phyloP scores from a whole-genome alignment of 78 protist species.

The Isochrysis galbana region DNA sequence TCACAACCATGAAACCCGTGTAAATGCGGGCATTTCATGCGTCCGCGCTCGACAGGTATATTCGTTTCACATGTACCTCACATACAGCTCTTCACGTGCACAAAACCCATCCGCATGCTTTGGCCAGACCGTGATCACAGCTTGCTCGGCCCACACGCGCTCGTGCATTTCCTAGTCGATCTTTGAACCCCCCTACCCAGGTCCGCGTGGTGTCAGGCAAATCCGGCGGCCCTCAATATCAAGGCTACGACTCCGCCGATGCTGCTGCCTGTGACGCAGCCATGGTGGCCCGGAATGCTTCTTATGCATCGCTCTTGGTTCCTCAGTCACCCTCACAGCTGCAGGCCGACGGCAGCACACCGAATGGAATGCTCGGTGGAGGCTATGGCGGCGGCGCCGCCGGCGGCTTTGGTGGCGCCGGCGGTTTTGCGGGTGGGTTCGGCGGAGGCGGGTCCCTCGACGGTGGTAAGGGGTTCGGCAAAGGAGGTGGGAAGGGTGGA shows the following conservation, averaged over 20 bases:
- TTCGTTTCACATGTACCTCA: too few species aligned
- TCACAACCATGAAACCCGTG: conserved; percentile 19
- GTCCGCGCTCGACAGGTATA: conserved; percentile 52
- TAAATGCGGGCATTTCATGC: conserved; percentile 50
- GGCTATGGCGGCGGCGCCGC: neutral
- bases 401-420: neutral
- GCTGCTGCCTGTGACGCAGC: too few species aligned
- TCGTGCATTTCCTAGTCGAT: too few species aligned
- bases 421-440: neutral
- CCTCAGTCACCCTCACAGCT: conserved; percentile 9
- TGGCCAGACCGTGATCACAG: too few species aligned
- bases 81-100: too few species aligned
- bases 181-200: too few species aligned
- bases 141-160: too few species aligned
- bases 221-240: neutral
- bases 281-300: too few species aligned
- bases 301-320: too few species aligned
- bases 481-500: neutral
- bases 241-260: neutral
- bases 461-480: neutral
- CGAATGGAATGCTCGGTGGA: too few species aligned
- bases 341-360: neutral
- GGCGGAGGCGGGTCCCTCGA: neutral
- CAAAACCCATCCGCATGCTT: too few species aligned
- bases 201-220: neutral